Percentiles rank a stretch among this genome's conserved stretches.
Evolutionary conservation across 2,329 filamentous ascomycete species (phyloP).

Genomic region (Colletotrichum scovillei): DNA sequence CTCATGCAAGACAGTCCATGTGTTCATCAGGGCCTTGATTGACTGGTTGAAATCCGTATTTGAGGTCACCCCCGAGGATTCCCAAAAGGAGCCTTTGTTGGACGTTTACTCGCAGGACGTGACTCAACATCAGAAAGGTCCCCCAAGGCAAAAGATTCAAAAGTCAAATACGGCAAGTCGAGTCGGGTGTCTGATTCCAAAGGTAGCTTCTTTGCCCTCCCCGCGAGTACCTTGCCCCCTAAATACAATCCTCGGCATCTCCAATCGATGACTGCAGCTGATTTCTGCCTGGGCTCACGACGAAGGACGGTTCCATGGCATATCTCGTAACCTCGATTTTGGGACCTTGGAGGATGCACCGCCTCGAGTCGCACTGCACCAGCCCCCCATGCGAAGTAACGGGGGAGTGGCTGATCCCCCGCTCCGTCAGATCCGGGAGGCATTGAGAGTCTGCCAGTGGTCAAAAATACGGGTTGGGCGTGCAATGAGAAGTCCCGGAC

Average conservation of each 20-base stretch:
- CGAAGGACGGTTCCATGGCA: neutral
- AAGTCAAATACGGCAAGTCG: neutral
- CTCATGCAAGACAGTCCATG: constrained; percentile 28
- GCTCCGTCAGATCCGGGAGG: constrained; percentile 1
- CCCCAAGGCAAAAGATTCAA: neutral
- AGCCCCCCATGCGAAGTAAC: constrained; percentile 9
- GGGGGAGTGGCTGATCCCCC: constrained; percentile 11
- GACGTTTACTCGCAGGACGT: neutral
- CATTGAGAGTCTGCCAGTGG: neutral
- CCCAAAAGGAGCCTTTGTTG: neutral
- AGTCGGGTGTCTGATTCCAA: neutral
- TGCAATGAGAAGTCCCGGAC: neutral
- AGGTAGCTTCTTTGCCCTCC: neutral
- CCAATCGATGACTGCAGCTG: constrained; percentile 7
- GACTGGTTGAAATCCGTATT: constrained; percentile 12
- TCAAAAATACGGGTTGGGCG: constrained; percentile 2
- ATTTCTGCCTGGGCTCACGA: constrained; percentile 5
- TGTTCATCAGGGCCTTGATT: constrained; percentile 1
- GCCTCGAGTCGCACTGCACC: constrained; percentile 19
- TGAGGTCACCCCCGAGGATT: neutral
- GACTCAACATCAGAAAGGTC: constrained; percentile 15
- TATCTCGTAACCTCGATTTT: neutral
- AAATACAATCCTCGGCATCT: neutral
- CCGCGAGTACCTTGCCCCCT: neutral
- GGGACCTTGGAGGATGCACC: constrained; percentile 15